phyloP scores from a whole-genome alignment of 1,284 basidiomycete species.

The Pseudomicrostroma phylloplanum region DNA sequence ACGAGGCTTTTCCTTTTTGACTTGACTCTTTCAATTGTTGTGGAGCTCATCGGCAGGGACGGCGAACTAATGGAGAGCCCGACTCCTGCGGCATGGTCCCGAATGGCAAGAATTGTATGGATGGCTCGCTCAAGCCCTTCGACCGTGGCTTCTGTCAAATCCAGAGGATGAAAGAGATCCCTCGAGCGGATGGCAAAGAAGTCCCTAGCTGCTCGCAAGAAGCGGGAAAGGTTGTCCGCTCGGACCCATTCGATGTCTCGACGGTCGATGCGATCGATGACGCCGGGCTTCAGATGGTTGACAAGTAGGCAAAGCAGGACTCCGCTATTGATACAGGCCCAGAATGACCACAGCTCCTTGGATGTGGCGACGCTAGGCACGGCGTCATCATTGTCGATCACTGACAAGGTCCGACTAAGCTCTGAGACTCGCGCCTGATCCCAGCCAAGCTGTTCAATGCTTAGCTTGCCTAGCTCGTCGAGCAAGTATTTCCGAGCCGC shows the following conservation, averaged over 20 bases:
- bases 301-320: constrained; percentile 35
- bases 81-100: constrained; percentile 18
- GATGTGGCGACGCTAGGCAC: constrained; percentile 6
- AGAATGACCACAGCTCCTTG: constrained; percentile 21
- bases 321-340: constrained; percentile 30
- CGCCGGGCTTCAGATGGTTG: constrained; percentile 23
- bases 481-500: constrained; percentile 29
- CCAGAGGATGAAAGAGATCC: constrained; percentile 35
- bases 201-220: constrained; percentile 32
- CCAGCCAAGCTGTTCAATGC: constrained; percentile 12
- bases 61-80: constrained; percentile 12
- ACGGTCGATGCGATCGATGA: constrained; percentile 31
- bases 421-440: constrained; percentile 21
- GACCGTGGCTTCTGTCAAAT: constrained; percentile 30
- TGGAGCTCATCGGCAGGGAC: neutral
- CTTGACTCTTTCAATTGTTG: neutral
- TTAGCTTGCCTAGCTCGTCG: constrained; percentile 22
- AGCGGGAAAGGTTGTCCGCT: constrained; percentile 34
- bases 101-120: constrained; percentile 28
- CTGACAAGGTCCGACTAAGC: constrained; percentile 19
- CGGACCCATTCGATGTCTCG: constrained; percentile 31
- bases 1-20: neutral
- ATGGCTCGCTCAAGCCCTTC: constrained; percentile 33
- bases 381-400: constrained; percentile 17
- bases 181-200: constrained; percentile 32